Evolutionary conservation across 2,329 filamentous ascomycete genomes (phyloP), one percentile per base, ranked within the genome.

Genomic region (Phyllosticta citribraziliensis): DNA sequence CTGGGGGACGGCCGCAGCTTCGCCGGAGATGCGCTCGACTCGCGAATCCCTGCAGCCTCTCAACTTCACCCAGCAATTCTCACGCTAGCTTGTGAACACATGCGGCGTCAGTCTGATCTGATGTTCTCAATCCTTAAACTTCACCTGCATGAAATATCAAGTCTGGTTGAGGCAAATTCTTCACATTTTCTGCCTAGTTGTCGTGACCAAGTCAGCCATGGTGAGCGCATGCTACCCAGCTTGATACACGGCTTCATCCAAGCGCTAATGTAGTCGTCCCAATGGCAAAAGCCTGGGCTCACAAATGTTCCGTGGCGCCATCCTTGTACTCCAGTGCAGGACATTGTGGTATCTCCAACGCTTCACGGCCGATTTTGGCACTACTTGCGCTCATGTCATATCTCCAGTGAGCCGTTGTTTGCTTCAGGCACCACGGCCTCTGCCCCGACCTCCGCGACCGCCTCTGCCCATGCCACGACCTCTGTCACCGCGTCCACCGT

Each of bases 371-470:
- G 5, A 14, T 47, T 6, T 47, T n/a, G 3, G 40, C 40, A 47
- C 40, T 47, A n/a, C 40, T 47, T 47, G 40, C 40, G 40, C 14
- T 47, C 40, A 19, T 47, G 40, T 47, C 40, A 14, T n/a, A 47
- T n/a, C n/a, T 8, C 40, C 14, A 47, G 27, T 5, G 19, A 47
- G 14, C 40, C 40, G 17, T 8, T 47, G 14, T n/a, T 47, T 14
- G 14, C 40, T 52, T 62, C 60, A 62, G 40, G 55, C 60, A 62
- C 81, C 80, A 63, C 84, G 70, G 1, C 77, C 76, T 55, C 78
- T 70, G 55, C 75, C 80, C 50, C 81, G 78, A 17, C 82, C 80
- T 27, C 81, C 77, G n/a, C 82, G 78, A 64, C 80, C 80, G 63
- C 82, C 79, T 61, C 82, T 78, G 53, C 83, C 71, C 62, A 62